phyloP scores from a whole-genome alignment of 78 protist species.

The Tieghemostelium lacteum region DNA sequence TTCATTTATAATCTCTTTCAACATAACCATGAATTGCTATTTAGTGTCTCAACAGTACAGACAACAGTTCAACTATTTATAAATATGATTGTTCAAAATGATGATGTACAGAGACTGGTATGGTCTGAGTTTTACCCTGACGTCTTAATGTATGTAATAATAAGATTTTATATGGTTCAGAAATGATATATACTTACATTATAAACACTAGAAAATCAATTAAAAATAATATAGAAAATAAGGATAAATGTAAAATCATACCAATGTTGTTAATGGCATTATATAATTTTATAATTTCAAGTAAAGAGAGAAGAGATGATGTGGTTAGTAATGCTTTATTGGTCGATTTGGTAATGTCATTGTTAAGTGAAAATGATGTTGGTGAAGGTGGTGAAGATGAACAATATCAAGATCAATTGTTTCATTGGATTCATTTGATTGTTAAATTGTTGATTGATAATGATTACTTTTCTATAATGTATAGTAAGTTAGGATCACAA shows the following conservation, averaged over 20 bases:
- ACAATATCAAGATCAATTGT: conserved; percentile 12
- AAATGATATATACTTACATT: neutral
- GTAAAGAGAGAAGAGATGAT: neutral
- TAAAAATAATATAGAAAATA: conserved; percentile 2
- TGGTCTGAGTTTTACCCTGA: neutral
- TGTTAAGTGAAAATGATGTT: neutral
- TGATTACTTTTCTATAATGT: too few relatives aligned
- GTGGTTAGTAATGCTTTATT: neutral
- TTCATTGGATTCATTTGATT: conserved; percentile 62
- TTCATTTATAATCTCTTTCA: neutral
- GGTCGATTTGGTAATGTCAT: too few relatives aligned
- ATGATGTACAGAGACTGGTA: conserved; percentile 3
- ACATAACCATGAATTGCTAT: too few relatives aligned
- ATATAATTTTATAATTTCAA: conserved; percentile 21
- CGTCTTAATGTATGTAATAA: conserved; percentile 2
- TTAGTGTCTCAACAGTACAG: too few relatives aligned
- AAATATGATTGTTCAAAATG: conserved; percentile 44
- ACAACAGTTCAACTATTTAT: conserved; percentile 25
- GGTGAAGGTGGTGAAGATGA: conserved; percentile 1
- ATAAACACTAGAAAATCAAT: neutral
- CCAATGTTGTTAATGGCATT: conserved; percentile 26
- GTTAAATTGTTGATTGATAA: conserved; percentile 2
- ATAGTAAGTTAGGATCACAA: neutral
- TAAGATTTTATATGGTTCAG: neutral
- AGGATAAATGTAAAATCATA: neutral